Evolutionary conservation across 2,329 filamentous ascomycete species (phyloP).

Genomic region (Elsinoe australis): DNA sequence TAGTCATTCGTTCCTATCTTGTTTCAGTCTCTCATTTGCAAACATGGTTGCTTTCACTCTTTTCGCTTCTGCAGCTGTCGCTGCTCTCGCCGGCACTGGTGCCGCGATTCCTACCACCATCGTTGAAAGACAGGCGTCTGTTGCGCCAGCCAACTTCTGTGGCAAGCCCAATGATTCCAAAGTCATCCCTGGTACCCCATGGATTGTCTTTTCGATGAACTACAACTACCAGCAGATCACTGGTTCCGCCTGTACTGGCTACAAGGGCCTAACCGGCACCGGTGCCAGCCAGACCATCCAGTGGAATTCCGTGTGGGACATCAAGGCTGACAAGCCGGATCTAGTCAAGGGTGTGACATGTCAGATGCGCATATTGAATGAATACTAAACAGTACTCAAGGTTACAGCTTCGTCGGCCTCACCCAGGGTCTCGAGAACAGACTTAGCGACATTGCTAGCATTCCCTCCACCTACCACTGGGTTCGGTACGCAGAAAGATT

Average conservation of each 20-base stretch:
- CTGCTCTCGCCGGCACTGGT: slow-evolving; percentile 7
- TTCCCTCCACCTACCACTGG: slow-evolving; percentile 38
- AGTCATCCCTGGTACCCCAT: slow-evolving; percentile 35
- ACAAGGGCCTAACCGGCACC: slow-evolving; percentile 28
- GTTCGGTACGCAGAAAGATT: too few species aligned
- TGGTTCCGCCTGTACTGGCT: slow-evolving; percentile 37
- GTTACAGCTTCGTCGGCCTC: slow-evolving; percentile 40
- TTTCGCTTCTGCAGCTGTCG: neutral
- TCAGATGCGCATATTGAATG: too few species aligned
- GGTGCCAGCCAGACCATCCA: slow-evolving; percentile 30
- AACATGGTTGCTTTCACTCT: neutral
- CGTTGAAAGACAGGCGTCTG: neutral
- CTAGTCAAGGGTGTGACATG: neutral
- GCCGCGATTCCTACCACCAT: neutral
- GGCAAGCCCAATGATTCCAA: slow-evolving; percentile 23
- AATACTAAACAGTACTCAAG: slow-evolving; percentile 18
- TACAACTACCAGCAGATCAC: slow-evolving; percentile 36
- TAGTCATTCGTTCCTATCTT: neutral
- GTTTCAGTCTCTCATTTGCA: neutral
- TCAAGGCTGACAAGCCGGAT: slow-evolving; percentile 24
- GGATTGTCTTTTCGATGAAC: slow-evolving; percentile 43
- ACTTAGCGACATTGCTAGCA: slow-evolving; percentile 34
- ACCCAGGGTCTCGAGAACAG: slow-evolving; percentile 37
- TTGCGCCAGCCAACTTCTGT: slow-evolving; percentile 6
- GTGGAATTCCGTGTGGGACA: slow-evolving; percentile 36